A percentile compares a stretch with the other conserved stretches of the same genome.
phyloP scores from a whole-genome alignment of 2,329 filamentous ascomycete genomes.

The Fonsecaea monophora region DNA sequence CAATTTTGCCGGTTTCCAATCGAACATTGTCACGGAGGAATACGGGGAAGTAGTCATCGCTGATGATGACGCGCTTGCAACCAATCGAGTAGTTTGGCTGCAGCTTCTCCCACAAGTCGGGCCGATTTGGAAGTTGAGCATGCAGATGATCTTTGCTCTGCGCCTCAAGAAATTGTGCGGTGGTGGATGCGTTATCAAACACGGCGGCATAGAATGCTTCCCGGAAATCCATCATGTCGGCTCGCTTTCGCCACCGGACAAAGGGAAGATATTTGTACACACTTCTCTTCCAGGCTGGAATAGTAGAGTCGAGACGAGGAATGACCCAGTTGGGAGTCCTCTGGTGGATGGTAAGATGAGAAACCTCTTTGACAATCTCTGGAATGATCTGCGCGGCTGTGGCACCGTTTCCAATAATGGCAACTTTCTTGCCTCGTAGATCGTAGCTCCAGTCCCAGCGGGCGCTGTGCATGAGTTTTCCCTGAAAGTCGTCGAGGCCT shows the following conservation, averaged over 20 bases:
- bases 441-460: slow-evolving; percentile 60
- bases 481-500: slow-evolving; percentile 42
- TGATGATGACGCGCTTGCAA: slow-evolving; percentile 53
- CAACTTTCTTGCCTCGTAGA: slow-evolving; percentile 62
- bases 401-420: slow-evolving; percentile 67
- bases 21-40: slow-evolving; percentile 56
- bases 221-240: slow-evolving; percentile 60
- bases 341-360: slow-evolving; percentile 62
- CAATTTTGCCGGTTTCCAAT: slow-evolving; percentile 60
- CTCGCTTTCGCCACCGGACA: slow-evolving; percentile 58
- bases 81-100: slow-evolving; percentile 61
- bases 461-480: slow-evolving; percentile 44
- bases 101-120: slow-evolving; percentile 61
- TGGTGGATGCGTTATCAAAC: slow-evolving; percentile 48
- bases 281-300: slow-evolving; percentile 52
- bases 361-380: slow-evolving; percentile 60
- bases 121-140: slow-evolving; percentile 55
- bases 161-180: slow-evolving; percentile 51
- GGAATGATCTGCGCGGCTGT: slow-evolving; percentile 66
- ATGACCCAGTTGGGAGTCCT: slow-evolving; percentile 66
- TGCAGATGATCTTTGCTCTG: slow-evolving; percentile 51
- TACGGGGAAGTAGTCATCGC: slow-evolving; percentile 63
- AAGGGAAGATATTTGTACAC: slow-evolving; percentile 60
- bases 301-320: slow-evolving; percentile 58
- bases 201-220: slow-evolving; percentile 58